Conservation (phyloP, 2,329 filamentous ascomycete genomes). For the Dactylellina cionopaga region DNA sequence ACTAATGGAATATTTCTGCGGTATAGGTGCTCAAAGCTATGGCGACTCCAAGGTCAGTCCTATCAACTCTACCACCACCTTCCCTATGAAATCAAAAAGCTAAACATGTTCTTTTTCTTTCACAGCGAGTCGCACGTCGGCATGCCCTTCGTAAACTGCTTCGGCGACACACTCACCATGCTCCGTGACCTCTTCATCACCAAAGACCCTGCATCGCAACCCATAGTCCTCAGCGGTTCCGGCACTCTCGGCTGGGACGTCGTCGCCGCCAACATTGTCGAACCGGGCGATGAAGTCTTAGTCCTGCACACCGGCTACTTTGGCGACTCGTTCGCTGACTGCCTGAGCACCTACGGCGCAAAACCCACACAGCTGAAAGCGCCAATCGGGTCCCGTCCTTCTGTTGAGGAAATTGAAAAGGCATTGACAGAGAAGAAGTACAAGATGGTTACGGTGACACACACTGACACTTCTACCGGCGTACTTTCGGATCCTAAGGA, state of each 20-base stretch:
- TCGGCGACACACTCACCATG: conserved; percentile 87
- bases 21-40: conserved; percentile 28
- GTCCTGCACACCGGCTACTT: conserved; percentile 96
- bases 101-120: conserved; percentile 20
- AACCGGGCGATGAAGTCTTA: conserved; percentile 87
- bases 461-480: conserved; percentile 96
- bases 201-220: conserved; percentile 81
- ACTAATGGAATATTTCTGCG: background rate
- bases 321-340: conserved; percentile 91
- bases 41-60: conserved; percentile 29
- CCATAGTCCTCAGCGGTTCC: conserved; percentile 91
- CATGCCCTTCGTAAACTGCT: conserved; percentile 84
- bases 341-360: conserved; percentile 88
- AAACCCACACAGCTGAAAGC: conserved; percentile 90
- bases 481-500: conserved; percentile 90
- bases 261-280: conserved; percentile 90
- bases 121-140: conserved; percentile 95
- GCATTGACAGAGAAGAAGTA: conserved; percentile 90
- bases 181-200: conserved; percentile 95
- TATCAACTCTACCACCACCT: background rate
- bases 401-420: conserved; percentile 86
- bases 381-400: conserved; percentile 85
- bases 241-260: conserved; percentile 97
- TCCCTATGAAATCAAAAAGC: conserved; percentile 6
- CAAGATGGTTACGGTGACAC: conserved; percentile 93